These are phyloP conservation scores for Cetraspora pellucida DNA, from an alignment of 192 early-diverging fungal species.

Conservation along the genomic window DNA sequence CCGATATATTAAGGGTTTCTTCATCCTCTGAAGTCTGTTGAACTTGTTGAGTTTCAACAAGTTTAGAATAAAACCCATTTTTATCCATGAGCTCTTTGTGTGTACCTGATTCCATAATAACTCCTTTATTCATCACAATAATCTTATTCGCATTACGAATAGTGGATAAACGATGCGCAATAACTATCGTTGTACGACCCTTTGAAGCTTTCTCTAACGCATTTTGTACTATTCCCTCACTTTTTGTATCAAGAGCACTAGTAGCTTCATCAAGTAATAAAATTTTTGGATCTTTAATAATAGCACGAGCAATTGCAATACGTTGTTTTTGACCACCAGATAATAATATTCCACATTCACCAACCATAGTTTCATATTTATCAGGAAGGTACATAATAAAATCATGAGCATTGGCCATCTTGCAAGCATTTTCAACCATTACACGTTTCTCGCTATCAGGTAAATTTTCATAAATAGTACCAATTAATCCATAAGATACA, in stretches of 20 bases:
- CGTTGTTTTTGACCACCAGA: conserved; percentile 97
- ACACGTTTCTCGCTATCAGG: neutral
- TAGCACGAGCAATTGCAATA: conserved; percentile 91
- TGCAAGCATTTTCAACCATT: conserved; percentile 58
- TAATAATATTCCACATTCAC: conserved; percentile 77
- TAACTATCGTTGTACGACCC: conserved; percentile 81
- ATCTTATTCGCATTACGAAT: conserved; percentile 80
- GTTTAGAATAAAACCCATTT: conserved; percentile 52
- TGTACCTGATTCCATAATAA: conserved; percentile 66
- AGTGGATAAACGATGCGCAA: conserved; percentile 86
- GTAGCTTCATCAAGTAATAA: no score
- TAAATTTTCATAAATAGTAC: neutral
- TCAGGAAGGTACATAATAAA: no score
- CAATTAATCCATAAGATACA: conserved; percentile 13
- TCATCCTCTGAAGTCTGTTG: conserved; percentile 34
- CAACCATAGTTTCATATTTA: conserved; percentile 85
- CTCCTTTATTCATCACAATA: conserved; percentile 73
- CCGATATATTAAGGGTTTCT: neutral
- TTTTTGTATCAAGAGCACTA: conserved; percentile 80
- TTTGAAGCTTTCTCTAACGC: conserved; percentile 71
- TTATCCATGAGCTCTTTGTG: conserved; percentile 68
- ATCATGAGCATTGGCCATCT: conserved; percentile 74
- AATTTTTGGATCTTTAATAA: conserved; percentile 86
- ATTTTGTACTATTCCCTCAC: conserved; percentile 76
- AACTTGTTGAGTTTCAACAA: conserved; percentile 65